phyloP scores from a whole-genome alignment of 164 flowering plant genomes.

The Magnolia sinica region DNA sequence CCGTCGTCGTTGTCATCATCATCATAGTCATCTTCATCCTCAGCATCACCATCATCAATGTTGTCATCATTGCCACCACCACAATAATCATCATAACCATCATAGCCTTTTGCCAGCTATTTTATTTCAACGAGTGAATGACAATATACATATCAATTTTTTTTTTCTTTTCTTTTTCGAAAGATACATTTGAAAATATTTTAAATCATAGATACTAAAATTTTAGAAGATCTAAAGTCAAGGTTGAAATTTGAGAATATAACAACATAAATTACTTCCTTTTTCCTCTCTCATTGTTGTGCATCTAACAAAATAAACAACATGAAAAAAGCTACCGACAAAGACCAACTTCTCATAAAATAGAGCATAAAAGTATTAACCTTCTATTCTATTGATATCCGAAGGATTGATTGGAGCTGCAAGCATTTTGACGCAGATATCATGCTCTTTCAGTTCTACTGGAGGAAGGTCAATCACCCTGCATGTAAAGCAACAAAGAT shows the following conservation, averaged over 20 bases:
- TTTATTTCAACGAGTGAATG: too few species aligned
- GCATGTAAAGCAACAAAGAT: constrained; percentile 19
- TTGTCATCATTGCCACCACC: too few species aligned
- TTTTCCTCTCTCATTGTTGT: not conserved
- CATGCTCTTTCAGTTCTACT: constrained; percentile 68
- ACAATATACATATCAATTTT: too few species aligned
- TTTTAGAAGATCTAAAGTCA: too few species aligned
- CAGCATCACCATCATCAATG: too few species aligned
- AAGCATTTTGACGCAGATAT: constrained; percentile 89
- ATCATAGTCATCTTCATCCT: too few species aligned
- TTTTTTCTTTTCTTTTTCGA: too few species aligned
- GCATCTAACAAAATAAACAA: not conserved
- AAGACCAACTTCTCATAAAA: not conserved
- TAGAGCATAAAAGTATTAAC: constrained; percentile 21
- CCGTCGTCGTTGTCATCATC: too few species aligned
- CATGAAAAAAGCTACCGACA: not conserved
- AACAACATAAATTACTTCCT: not conserved
- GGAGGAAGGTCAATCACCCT: constrained; percentile 67
- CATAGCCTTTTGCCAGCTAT: too few species aligned
- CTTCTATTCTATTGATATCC: constrained; percentile 90
- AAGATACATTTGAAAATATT: too few species aligned
- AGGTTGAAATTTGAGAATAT: not conserved
- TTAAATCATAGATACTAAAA: not conserved
- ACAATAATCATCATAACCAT: too few species aligned
- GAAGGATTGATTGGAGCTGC: constrained; percentile 97